A percentile compares a stretch with the other conserved stretches of the same genome.
Evolutionary conservation across 75 land plant genomes (phyloP).

Genomic region (Larix kaempferi): DNA sequence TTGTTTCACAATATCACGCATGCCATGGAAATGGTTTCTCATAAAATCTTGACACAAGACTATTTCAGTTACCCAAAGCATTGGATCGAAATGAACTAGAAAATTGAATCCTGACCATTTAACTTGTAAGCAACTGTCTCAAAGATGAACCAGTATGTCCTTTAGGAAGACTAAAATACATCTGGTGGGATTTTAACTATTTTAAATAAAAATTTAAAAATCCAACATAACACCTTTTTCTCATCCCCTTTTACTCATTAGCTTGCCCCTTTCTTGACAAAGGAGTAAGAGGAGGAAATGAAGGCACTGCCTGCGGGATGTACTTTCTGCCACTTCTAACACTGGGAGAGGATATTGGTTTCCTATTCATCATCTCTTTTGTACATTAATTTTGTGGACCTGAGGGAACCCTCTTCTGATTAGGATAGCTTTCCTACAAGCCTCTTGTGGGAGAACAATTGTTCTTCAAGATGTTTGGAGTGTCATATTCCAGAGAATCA

Average conservation of each 20-base stretch:
- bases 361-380: slow-evolving; percentile 16
- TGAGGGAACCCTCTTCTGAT: slow-evolving; percentile 74
- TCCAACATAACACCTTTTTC: neutral
- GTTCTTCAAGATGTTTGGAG: slow-evolving; percentile 67
- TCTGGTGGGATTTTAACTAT: neutral
- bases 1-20: neutral
- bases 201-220: neutral
- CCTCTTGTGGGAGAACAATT: slow-evolving; percentile 33
- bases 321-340: slow-evolving; percentile 66
- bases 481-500: slow-evolving; percentile 50
- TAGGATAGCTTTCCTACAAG: slow-evolving; percentile 68
- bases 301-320: slow-evolving; percentile 67
- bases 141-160: neutral
- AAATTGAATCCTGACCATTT: neutral
- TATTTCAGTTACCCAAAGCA: slow-evolving; percentile 2
- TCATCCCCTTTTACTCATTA: neutral
- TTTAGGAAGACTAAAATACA: neutral
- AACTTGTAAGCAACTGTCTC: neutral
- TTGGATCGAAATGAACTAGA: neutral
- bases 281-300: slow-evolving; percentile 68
- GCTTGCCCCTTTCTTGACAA: slow-evolving; percentile 17
- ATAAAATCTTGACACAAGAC: neutral
- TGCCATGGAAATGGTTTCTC: slow-evolving; percentile 1
- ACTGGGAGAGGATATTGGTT: slow-evolving; percentile 36
- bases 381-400: slow-evolving; percentile 30